These are phyloP conservation scores for Fremontodendron californicum DNA, from an alignment of 345 rosid genomes.

Conservation along the genomic window DNA sequence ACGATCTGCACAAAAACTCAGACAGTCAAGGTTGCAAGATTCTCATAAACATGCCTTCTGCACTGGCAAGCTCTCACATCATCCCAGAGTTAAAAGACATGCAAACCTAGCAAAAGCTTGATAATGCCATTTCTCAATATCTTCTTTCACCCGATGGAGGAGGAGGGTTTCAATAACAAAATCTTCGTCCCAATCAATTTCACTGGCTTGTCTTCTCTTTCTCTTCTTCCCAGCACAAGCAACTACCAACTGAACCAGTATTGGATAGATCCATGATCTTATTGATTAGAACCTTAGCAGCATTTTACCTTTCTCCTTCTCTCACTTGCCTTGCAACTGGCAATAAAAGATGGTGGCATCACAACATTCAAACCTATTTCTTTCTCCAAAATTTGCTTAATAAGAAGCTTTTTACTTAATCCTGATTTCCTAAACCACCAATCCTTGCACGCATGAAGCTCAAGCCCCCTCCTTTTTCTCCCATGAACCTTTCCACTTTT, in stretches of 20 bases:
- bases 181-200: slow-evolving; percentile 78
- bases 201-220: slow-evolving; percentile 34
- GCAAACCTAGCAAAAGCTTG: slow-evolving; percentile 52
- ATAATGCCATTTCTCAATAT: slow-evolving; percentile 74
- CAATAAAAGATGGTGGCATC: slow-evolving; percentile 65
- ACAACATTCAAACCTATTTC: slow-evolving; percentile 64
- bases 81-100: slow-evolving; percentile 62
- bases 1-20: background rate
- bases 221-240: slow-evolving; percentile 30
- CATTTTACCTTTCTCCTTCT: slow-evolving; percentile 57
- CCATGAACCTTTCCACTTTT: slow-evolving; percentile 12
- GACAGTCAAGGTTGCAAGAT: background rate
- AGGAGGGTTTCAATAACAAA: slow-evolving; percentile 69
- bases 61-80: slow-evolving; percentile 12
- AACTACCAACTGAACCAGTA: slow-evolving; percentile 9
- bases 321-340: slow-evolving; percentile 36
- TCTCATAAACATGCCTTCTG: background rate
- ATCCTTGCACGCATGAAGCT: slow-evolving; percentile 26
- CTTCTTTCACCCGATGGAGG: slow-evolving; percentile 63
- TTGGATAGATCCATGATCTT: slow-evolving; percentile 41
- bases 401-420: slow-evolving; percentile 59
- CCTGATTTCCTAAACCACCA: slow-evolving; percentile 81
- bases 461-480: slow-evolving; percentile 17
- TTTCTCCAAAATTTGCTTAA: slow-evolving; percentile 59
- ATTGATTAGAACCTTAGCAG: slow-evolving; percentile 54